Base-by-base conservation (phyloP, 2,329 filamentous ascomycete species). In the Ophiostoma perfectum region DNA sequence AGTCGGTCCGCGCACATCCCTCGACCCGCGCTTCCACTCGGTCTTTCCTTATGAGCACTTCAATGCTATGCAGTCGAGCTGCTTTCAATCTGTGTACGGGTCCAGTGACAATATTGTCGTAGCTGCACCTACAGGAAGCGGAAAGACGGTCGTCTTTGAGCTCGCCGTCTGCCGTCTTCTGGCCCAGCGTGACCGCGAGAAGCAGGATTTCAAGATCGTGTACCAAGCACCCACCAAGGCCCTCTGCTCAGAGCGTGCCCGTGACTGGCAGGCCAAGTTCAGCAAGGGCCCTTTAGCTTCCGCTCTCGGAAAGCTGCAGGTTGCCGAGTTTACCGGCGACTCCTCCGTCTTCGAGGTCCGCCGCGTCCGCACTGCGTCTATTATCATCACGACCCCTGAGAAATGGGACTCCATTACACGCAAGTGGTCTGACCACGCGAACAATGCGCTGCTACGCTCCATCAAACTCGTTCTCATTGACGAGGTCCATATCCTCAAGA, bases 391-490 rank as follows among this genome's bases (percentile, higher is more conserved):
- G 0, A 96, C 92, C 0, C 92, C 92, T 0, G 92, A 96, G 77
- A 96, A 96, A 75, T 96, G 92, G 92, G 92, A 96, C 75, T 94
- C 91, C 70, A 88, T 95, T 76, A 96, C 92, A 0, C 83, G 92
- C 18, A 93, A 92, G 75, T 96, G 92, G 92, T 87, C 88, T 73
- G 92, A 96, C 73, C 90, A 96, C 73, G 90, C 83, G 71, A 64
- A 64, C 41, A 64, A 44, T 16, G 41, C 63, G 4, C 79, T 96
- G 18, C 86, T 96, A 77, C 85, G 89, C 69, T 82, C 93, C 71
- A 86, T 96, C 63, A 90, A 89, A 70, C 79, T 96, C 0, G 92
- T 95, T 71, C 82, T 96, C 27, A 93, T 96, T 68, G 92, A 96
- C 73, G 92, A 96, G 75, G 91, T 96, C 0, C 92, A 96, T 72